Base-by-base conservation (phyloP, 768 basidiomycete species). In the Auriscalpium vulgare region DNA sequence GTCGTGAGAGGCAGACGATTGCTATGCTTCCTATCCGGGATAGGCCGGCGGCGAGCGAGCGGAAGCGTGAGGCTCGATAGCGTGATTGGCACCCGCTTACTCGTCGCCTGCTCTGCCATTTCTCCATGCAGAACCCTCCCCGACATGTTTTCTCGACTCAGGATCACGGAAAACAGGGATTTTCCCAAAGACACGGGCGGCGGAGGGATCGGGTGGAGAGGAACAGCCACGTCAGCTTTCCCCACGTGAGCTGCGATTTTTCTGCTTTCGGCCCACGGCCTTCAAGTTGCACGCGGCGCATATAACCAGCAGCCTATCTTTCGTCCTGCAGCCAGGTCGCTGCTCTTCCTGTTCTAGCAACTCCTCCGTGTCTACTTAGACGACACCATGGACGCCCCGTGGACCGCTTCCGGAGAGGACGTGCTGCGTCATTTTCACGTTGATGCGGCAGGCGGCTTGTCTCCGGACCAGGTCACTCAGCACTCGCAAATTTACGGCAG, bases 401-500 rank as follows among this genome's bases (percentile, higher is more conserved):
- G 93, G 93, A 85, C 90, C 49, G 76, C 77, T 62, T 74, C 83
- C 45, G 79, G 87, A 8, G 67, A 81, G 52, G 80, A 88, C 52
- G 77, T 91, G 53, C 75, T 93, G 50, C 81, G 82, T 59, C 80
- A 88, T 71, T 95, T 84, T 69, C 69, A 74, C 36, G 89, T 91
- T 37, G 78, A 90, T 64, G 66, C 77, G 10, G 66, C 70, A 13
- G 70, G 66, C 38, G 94, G 94, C 53, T 77, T 97, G 47, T 77
- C 82, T 29, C 63, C 75, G 9, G 76, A 81, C 46, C 85, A 88
- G 68, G 90, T 82, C 46, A 75, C 78, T 47, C 81, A 84, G 59
- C 87, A 95, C 68, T 82, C 84, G 54, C 78, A 85, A 60, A 66
- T 88, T 29, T 93, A 94, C 66, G 94, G 94, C 61, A 87, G 80